These are phyloP conservation scores for Penicillium vulpinum DNA, from an alignment of 2,329 filamentous ascomycete species.

Conservation along the genomic window DNA sequence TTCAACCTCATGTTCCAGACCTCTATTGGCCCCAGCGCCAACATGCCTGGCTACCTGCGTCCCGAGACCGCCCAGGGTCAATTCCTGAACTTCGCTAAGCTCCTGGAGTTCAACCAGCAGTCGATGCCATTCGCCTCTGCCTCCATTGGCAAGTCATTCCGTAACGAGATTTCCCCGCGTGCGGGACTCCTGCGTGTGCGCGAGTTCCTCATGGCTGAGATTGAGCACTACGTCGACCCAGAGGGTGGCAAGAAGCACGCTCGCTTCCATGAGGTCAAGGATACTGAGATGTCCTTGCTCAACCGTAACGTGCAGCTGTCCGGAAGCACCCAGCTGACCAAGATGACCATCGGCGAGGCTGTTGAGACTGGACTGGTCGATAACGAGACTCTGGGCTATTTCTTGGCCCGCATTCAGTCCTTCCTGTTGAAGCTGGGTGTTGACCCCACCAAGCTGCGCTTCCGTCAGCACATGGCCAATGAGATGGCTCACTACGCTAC, in stretches of 20 bases:
- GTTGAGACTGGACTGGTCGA: constrained; percentile 81
- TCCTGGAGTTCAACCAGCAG: constrained; percentile 93
- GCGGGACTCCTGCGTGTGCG: constrained; percentile 89
- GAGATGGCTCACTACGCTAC: constrained; percentile 92
- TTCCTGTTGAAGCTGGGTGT: constrained; percentile 89
- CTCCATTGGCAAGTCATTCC: constrained; percentile 95
- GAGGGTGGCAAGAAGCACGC: constrained; percentile 91
- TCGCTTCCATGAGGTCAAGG: constrained; percentile 80
- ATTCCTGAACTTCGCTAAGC: constrained; percentile 94
- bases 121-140: constrained; percentile 96
- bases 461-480: constrained; percentile 94
- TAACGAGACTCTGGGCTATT: constrained; percentile 98
- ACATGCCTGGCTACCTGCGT: constrained; percentile 78
- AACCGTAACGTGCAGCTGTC: constrained; percentile 82
- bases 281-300: constrained; percentile 80
- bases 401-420: constrained; percentile 86
- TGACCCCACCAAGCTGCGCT: constrained; percentile 83
- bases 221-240: constrained; percentile 97
- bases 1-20: constrained; percentile 99
- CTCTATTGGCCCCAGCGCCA: constrained; percentile 86
- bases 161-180: constrained; percentile 95
- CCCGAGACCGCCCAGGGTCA: constrained; percentile 98
- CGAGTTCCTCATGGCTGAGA: constrained; percentile 98
- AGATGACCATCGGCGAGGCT: constrained; percentile 79
- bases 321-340: constrained; percentile 75